phyloP scores from a whole-genome alignment of 257 asterid species.

The Orobanche coerulescens region DNA sequence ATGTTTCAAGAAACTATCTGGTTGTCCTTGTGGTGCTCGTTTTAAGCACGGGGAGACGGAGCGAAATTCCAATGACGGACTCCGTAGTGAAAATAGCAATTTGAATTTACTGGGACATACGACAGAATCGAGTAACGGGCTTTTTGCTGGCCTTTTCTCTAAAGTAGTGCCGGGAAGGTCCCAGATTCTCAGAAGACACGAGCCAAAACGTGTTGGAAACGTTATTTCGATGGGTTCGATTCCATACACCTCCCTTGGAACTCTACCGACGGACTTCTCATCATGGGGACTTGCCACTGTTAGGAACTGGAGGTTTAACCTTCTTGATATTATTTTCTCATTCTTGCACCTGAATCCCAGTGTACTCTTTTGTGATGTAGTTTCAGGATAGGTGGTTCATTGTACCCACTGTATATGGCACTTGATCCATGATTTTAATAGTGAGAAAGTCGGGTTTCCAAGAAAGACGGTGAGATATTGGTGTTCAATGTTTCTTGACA shows the following conservation, averaged over 20 bases:
- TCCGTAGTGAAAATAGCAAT: conserved; percentile 20
- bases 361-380: conserved; percentile 22
- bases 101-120: conserved; percentile 24
- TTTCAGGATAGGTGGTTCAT: too few species aligned
- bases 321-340: conserved; percentile 9
- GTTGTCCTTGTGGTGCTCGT: conserved; percentile 66
- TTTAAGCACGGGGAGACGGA: conserved; percentile 31
- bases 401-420: too few species aligned
- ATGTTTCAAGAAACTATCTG: conserved; percentile 52
- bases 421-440: conserved; percentile 9
- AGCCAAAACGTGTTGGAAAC: conserved; percentile 29
- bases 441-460: too few species aligned
- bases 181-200: conserved; percentile 27
- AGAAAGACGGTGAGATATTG: too few species aligned
- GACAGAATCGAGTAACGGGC: conserved; percentile 37
- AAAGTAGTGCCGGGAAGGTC: conserved; percentile 46
- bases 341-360: conserved; percentile 11
- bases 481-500: too few species aligned
- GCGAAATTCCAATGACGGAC: conserved; percentile 25
- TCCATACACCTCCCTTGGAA: conserved; percentile 54
- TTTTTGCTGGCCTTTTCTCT: conserved; percentile 56
- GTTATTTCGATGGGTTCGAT: conserved; percentile 73
- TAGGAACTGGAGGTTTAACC: conserved; percentile 14
- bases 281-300: conserved; percentile 3
- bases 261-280: neutral